These are phyloP conservation scores for Aurifilum marmelostoma DNA, from an alignment of 2,329 filamentous ascomycete species.

Conservation along the genomic window DNA sequence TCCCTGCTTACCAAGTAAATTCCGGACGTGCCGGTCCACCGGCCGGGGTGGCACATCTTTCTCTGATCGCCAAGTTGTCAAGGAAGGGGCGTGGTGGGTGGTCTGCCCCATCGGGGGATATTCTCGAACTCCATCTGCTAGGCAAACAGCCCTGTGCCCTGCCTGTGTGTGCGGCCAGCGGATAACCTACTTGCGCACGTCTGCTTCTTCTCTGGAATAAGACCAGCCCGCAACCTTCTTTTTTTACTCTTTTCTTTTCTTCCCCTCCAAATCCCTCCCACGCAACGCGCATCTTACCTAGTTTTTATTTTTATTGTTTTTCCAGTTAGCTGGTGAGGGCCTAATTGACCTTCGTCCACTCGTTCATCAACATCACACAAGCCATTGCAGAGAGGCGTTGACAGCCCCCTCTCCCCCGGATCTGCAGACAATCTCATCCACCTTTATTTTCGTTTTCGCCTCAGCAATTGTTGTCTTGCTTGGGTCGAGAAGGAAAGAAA, in stretches of 20 bases:
- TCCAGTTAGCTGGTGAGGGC: slow-evolving; percentile 15
- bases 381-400: background rate
- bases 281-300: slow-evolving; percentile 8
- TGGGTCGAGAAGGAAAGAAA: no score
- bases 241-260: slow-evolving; percentile 12
- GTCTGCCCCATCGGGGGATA: background rate
- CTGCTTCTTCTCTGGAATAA: slow-evolving; percentile 19
- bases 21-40: slow-evolving; percentile 19
- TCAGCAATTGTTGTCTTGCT: slow-evolving; percentile 14
- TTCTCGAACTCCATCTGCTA: slow-evolving; percentile 17
- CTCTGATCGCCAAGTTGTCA: slow-evolving; percentile 11
- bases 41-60: slow-evolving; percentile 20
- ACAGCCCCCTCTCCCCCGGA: slow-evolving; percentile 16
- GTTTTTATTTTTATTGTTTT: slow-evolving; percentile 17
- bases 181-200: slow-evolving; percentile 2
- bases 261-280: slow-evolving; percentile 7
- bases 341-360: slow-evolving; percentile 29
- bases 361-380: slow-evolving; percentile 20
- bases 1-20: background rate
- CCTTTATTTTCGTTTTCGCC: slow-evolving; percentile 11
- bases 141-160: background rate
- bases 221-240: slow-evolving; percentile 20
- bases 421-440: slow-evolving; percentile 25
- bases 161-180: background rate
- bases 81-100: no score